Conservation (phyloP, 1,284 basidiomycete genomes). For the Hemileia vastatrix region DNA sequence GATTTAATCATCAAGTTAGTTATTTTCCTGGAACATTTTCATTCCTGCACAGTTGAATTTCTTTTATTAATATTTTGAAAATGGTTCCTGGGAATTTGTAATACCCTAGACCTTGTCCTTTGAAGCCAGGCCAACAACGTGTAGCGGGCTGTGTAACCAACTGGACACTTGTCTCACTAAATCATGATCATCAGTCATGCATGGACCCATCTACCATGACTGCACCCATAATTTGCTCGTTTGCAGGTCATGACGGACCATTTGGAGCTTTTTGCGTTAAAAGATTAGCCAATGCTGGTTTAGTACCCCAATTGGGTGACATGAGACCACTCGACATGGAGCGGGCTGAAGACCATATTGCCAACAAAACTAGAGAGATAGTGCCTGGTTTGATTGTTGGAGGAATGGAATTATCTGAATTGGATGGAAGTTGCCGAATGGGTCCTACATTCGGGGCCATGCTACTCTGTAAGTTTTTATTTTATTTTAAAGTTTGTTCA, state of each 20-base stretch:
- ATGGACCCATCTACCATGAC: constrained; percentile 81
- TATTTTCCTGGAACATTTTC: constrained; percentile 46
- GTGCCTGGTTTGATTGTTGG: constrained; percentile 55
- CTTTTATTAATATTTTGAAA: constrained; percentile 44
- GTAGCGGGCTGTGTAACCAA: constrained; percentile 76
- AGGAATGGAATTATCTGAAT: constrained; percentile 76
- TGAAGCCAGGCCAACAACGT: constrained; percentile 53
- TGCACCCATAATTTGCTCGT: constrained; percentile 56
- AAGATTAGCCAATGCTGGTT: constrained; percentile 63
- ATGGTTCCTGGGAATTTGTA: constrained; percentile 50
- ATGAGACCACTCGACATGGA: constrained; percentile 64
- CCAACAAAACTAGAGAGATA: constrained; percentile 62
- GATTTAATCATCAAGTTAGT: constrained; percentile 26
- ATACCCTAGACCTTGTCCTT: constrained; percentile 56
- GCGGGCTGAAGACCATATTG: constrained; percentile 55
- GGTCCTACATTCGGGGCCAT: constrained; percentile 53
- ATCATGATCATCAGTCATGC: constrained; percentile 61
- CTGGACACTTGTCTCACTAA: constrained; percentile 71
- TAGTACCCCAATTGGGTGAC: constrained; percentile 67
- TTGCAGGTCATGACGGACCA: constrained; percentile 55
- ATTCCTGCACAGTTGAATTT: background rate
- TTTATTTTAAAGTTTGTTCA: background rate
- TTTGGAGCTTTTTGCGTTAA: constrained; percentile 80
- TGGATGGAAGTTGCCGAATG: constrained; percentile 71
- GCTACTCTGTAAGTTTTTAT: constrained; percentile 18